Base-by-base conservation (phyloP, 345 rosid genomes). In the Cardamine resedifolia region DNA sequence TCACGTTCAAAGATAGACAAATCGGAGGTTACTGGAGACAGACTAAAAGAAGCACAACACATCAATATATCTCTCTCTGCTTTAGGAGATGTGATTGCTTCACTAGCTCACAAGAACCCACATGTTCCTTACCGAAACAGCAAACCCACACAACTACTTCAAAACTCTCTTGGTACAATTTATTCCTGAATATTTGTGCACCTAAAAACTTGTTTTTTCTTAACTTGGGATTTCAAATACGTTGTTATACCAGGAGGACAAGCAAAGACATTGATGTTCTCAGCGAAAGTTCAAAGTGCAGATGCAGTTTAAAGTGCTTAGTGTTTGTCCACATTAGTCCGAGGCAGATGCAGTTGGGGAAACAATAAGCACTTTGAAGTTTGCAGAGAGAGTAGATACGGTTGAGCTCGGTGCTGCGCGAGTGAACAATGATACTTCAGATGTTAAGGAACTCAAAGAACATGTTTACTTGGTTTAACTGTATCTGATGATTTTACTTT, bases 251-350 rank as follows among this genome's bases (percentile, higher is more conserved):
- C 83, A 94, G 98, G 98, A 72, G 97, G 98, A 49, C 98, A 91
- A 77, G 98, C 98, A 60, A 94, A 94, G 82, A 91, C 98, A 50
- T 81, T 94, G 57, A 94, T 94, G 98, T n/a, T n/a, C n/a, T n/a
- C n/a, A n/a, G n/a, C n/a, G n/a, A n/a, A n/a, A n/a, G n/a, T n/a
- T n/a, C n/a, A n/a, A n/a, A n/a, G n/a, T n/a, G n/a, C n/a, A n/a
- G n/a, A n/a, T n/a, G n/a, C n/a, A n/a, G n/a, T n/a, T n/a, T n/a
- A n/a, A n/a, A n/a, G n/a, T n/a, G n/a, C n/a, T n/a, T n/a, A n/a
- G n/a, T n/a, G n/a, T 94, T 94, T 84, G 96, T 94, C 55, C 98
- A 94, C 82, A 83, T 94, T 62, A 88, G 97, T 81, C 97, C 98
- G 98, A 91, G 65, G 81, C 85, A 58, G 91, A 94, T 64, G 96